These are phyloP conservation scores for Pseudotulostoma volvatum DNA, from an alignment of 495 filamentous ascomycete species.

Conservation along the genomic window DNA sequence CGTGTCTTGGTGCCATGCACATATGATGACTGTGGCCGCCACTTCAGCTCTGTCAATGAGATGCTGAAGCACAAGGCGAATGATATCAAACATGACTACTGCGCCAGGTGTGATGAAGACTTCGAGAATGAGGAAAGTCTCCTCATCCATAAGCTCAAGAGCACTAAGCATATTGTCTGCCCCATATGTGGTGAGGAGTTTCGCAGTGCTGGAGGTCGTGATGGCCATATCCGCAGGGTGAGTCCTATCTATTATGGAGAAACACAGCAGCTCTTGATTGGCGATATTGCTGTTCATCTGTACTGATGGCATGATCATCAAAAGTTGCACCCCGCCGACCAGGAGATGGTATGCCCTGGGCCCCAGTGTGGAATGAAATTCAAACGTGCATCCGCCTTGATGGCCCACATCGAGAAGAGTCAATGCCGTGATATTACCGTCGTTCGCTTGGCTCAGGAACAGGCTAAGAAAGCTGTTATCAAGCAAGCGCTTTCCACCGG, in stretches of 20 bases:
- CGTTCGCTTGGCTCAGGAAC: conserved; percentile 18
- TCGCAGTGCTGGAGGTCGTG: conserved; percentile 26
- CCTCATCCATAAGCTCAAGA: conserved; percentile 24
- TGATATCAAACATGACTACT: conserved; percentile 32
- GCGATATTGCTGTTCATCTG: no score
- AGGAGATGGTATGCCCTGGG: conserved; percentile 25
- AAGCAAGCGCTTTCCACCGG: conserved; percentile 7
- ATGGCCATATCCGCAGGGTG: conserved; percentile 30
- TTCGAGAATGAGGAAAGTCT: conserved; percentile 26
- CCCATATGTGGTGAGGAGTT: conserved; percentile 36
- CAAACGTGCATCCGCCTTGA: conserved; percentile 23
- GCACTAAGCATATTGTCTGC: conserved; percentile 31
- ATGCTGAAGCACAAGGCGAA: conserved; percentile 33
- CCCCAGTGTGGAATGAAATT: conserved; percentile 28
- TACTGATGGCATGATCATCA: no score
- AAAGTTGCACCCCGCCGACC: conserved; percentile 26
- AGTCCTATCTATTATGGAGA: no score
- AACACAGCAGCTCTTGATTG: no score
- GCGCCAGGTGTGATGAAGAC: conserved; percentile 33
- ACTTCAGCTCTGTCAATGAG: conserved; percentile 34
- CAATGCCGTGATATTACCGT: conserved; percentile 20
- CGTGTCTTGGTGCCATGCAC: conserved; percentile 47
- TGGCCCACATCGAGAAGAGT: conserved; percentile 36
- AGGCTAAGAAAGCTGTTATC: conserved; percentile 23
- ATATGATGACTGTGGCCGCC: conserved; percentile 40